phyloP scores from a whole-genome alignment of 2,329 filamentous ascomycete species.

The Knufia petricola region DNA sequence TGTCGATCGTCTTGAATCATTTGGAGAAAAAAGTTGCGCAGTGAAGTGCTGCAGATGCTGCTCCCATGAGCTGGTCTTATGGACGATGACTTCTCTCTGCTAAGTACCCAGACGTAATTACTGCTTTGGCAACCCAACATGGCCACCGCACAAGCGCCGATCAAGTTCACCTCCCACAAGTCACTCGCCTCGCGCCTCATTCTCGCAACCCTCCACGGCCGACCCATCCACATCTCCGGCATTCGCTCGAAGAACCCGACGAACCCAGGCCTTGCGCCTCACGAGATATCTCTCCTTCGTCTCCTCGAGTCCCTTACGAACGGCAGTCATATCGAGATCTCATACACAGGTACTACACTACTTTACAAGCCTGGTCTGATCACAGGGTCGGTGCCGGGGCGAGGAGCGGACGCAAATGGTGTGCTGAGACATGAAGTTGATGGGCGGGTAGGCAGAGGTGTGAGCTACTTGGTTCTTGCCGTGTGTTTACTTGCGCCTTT shows the following conservation, averaged over 20 bases:
- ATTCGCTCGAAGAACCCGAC: constrained; percentile 82
- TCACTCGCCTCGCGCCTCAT: constrained; percentile 75
- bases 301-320: constrained; percentile 93
- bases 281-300: constrained; percentile 92
- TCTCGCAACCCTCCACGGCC: constrained; percentile 82
- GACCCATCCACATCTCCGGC: constrained; percentile 81
- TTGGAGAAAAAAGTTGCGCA: not conserved
- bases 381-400: constrained; percentile 68
- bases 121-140: not conserved
- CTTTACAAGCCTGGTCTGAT: constrained; percentile 89
- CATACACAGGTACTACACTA: constrained; percentile 87
- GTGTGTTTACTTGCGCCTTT: constrained; percentile 88
- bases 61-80: not conserved
- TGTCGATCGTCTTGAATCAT: too few relatives aligned
- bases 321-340: constrained; percentile 88
- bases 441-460: constrained; percentile 63
- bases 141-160: constrained; percentile 23
- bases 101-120: not conserved
- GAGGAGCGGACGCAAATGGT: constrained; percentile 60
- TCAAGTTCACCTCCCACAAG: constrained; percentile 76
- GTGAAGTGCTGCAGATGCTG: not conserved
- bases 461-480: constrained; percentile 86
- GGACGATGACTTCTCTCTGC: not conserved
- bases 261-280: constrained; percentile 76
- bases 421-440: constrained; percentile 75